Evolutionary conservation across 768 basidiomycete species (phyloP).

Genomic region (Coprinellus micaceus): DNA sequence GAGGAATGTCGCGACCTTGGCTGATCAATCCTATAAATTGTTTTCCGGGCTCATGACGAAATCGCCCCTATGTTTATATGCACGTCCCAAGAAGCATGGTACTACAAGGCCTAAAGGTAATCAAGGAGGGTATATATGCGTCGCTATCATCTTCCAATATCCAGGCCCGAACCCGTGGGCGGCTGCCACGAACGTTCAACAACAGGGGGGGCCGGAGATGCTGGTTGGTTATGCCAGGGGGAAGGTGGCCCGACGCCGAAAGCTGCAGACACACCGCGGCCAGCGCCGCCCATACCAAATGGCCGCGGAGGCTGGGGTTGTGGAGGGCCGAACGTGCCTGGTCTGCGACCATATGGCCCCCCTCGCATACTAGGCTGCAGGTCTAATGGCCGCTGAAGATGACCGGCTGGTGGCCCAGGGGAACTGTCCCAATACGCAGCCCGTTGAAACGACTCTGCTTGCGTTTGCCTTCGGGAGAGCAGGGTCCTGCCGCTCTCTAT

Average conservation of each 20-base stretch:
- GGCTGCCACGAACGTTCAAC: conserved; percentile 46
- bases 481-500: conserved; percentile 39
- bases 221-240: conserved; percentile 38
- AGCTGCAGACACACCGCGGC: conserved; percentile 27
- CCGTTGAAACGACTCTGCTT: conserved; percentile 13
- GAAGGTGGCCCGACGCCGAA: conserved; percentile 24
- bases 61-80: not conserved
- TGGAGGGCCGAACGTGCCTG: conserved; percentile 55
- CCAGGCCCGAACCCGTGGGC: conserved; percentile 33
- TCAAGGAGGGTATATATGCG: conserved; percentile 3
- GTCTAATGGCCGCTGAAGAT: conserved; percentile 35
- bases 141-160: conserved; percentile 28
- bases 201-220: conserved; percentile 37
- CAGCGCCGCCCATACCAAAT: conserved; percentile 30
- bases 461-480: conserved; percentile 21
- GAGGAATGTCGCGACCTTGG: not conserved
- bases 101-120: not conserved
- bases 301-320: conserved; percentile 28
- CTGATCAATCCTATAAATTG: not conserved
- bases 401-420: conserved; percentile 20
- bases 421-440: conserved; percentile 30
- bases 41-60: not conserved
- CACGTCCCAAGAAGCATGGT: too few relatives aligned
- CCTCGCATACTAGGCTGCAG: conserved; percentile 49
- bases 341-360: conserved; percentile 49